A percentile compares a stretch with the other conserved stretches of the same genome.
These are phyloP conservation scores for Halenospora varia DNA, from an alignment of 495 filamentous ascomycete species.

Conservation along the genomic window DNA sequence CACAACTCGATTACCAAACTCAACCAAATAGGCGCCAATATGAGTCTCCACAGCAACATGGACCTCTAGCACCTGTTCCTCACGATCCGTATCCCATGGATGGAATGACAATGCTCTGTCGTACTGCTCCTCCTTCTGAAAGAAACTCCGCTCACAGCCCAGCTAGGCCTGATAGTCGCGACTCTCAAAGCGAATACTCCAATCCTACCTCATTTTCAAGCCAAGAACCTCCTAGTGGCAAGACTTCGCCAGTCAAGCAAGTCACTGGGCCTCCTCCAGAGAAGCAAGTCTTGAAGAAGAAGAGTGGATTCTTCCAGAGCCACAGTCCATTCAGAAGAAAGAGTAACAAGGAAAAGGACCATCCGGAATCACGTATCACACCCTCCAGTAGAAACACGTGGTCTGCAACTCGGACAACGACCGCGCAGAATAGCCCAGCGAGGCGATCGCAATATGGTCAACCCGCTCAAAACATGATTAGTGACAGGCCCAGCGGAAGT, in stretches of 20 bases:
- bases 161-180: constrained; percentile 78
- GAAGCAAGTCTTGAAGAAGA: constrained; percentile 68
- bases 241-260: constrained; percentile 66
- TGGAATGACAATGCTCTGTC: constrained; percentile 98
- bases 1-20: constrained; percentile 8
- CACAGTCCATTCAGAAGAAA: constrained; percentile 94
- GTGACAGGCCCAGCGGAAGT: constrained; percentile 41
- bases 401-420: constrained; percentile 33
- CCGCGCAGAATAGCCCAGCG: constrained; percentile 15
- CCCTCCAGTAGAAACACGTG: constrained; percentile 58
- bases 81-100: constrained; percentile 95
- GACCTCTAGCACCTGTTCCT: constrained; percentile 59
- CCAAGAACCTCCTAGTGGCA: constrained; percentile 62
- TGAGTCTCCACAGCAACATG: constrained; percentile 27
- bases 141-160: constrained; percentile 71
- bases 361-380: constrained; percentile 26
- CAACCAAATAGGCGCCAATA: constrained; percentile 17
- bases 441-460: constrained; percentile 17
- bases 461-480: constrained; percentile 29
- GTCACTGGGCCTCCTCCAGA: constrained; percentile 50
- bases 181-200: constrained; percentile 87
- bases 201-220: constrained; percentile 90
- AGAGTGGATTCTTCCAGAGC: constrained; percentile 88
- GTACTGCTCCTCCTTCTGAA: constrained; percentile 80
- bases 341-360: constrained; percentile 81